phyloP scores from a whole-genome alignment of 2,329 filamentous ascomycete genomes.

The Cercospora nicotianae region DNA sequence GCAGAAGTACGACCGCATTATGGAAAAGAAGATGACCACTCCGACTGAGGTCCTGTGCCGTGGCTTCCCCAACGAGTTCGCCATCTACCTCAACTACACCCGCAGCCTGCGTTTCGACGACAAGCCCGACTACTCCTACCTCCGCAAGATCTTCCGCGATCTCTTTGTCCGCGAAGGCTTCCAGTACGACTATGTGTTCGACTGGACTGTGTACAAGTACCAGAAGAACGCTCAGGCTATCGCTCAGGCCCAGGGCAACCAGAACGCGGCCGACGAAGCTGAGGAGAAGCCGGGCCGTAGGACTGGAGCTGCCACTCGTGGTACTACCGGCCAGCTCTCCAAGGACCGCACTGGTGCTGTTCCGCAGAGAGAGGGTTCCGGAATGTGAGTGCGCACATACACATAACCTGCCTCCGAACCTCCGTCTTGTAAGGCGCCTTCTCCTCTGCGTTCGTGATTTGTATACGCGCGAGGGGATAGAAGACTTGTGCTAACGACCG shows the following conservation, averaged over 20 bases:
- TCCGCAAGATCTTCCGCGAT: constrained; percentile 99
- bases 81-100: constrained; percentile 99
- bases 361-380: constrained; percentile 78
- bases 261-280: constrained; percentile 59
- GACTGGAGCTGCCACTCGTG: constrained; percentile 58
- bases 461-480: constrained; percentile 64
- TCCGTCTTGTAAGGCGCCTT: constrained; percentile 75
- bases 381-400: constrained; percentile 88
- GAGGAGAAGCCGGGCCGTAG: constrained; percentile 72
- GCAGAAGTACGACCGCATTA: constrained; percentile 99
- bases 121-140: constrained; percentile 99
- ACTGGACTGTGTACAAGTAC: constrained; percentile 99
- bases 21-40: constrained; percentile 99
- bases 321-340: constrained; percentile 59
- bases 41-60: constrained; percentile 98
- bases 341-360: constrained; percentile 72
- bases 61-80: constrained; percentile 98
- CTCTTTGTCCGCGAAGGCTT: constrained; percentile 98
- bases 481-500: constrained; percentile 47
- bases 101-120: constrained; percentile 98
- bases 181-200: constrained; percentile 99
- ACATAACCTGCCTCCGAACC: constrained; percentile 38
- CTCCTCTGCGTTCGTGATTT: constrained; percentile 79
- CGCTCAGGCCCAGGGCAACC: constrained; percentile 69
- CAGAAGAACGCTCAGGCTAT: constrained; percentile 98